Evolutionary conservation across 768 basidiomycete species (phyloP), one percentile per base, ranked within the genome.

Genomic region (Psilocybe azurescens): DNA sequence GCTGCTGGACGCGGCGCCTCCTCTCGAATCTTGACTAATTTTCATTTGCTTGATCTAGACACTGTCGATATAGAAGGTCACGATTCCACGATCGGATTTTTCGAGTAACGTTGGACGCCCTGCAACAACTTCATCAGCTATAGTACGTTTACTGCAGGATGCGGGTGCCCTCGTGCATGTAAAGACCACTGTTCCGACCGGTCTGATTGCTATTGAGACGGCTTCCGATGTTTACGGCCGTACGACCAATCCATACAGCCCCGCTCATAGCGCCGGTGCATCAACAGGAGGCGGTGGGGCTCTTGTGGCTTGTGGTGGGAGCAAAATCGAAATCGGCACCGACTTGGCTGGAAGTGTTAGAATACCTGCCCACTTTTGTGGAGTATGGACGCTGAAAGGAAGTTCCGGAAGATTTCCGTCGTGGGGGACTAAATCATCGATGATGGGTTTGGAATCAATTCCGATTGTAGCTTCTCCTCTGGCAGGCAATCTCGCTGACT

Each of bases 291-390:
- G 90, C 8, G 90, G 90, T 59, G 84, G 80, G 1, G 89, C 89
- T 1, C 80, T 91, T 1, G 68, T 92, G 0, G 89, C 89, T 0
- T 78, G 82, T 53, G 86, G 88, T 1, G 89, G 89, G 9, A 82
- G 82, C 41, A 84, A 86, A 66, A 80, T 90, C 20, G 90, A 90
- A 41, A 81, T 92, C 39, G 91, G 90, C 1, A 86, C 89, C 3
- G 91, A 93, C 66, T 76, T 92, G 30, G 91, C 85, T 2, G 92
- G 91, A 9, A 89, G 87, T 56, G 84, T 91, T 41, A 82, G 91
- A 54, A 83, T 85, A 29, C 91, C 91, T 3, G 85, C 91, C 13
- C 87, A 90, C 64, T 90, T 87, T 65, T 89, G 89, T 63, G 91
- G 90, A 1, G 74, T 89, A 1, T 91, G 85, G 78, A 79, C 85